These are phyloP conservation scores for Betula pendula DNA, from an alignment of 306 rosid genomes.

Conservation along the genomic window DNA sequence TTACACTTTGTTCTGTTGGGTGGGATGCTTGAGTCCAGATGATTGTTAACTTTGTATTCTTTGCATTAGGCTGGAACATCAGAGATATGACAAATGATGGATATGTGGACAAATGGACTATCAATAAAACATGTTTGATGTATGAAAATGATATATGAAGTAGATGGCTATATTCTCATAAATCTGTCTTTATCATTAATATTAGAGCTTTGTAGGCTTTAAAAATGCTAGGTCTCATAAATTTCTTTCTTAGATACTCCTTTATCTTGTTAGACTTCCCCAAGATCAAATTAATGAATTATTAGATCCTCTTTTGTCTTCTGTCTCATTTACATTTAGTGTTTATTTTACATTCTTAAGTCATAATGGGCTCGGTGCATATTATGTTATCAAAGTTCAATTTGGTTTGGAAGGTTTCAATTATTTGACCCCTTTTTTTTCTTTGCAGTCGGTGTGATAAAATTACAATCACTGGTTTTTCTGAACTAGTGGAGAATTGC, in stretches of 20 bases:
- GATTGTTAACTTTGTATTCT: background rate
- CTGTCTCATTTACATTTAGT: background rate
- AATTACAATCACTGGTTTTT: conserved; percentile 65
- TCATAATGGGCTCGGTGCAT: conserved; percentile 6
- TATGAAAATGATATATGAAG: background rate
- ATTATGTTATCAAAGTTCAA: conserved; percentile 19
- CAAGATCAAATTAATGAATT: conserved; percentile 11
- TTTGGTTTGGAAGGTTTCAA: conserved; percentile 40
- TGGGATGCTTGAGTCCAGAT: background rate
- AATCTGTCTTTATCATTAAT: background rate
- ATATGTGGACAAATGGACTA: background rate
- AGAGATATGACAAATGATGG: background rate
- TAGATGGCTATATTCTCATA: background rate
- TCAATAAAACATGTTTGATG: background rate
- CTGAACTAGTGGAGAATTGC: conserved; percentile 73
- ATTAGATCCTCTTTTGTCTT: background rate
- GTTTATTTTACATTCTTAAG: background rate
- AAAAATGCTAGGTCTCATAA: background rate
- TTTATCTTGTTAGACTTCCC: conserved; percentile 14
- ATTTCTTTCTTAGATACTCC: background rate
- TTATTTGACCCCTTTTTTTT: conserved; percentile 29
- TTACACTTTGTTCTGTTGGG: background rate
- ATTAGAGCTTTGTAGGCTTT: background rate
- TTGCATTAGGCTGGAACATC: background rate
- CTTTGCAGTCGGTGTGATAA: conserved; percentile 70